Conservation (phyloP, 148 eudicot species). For the Cornus florida region DNA sequence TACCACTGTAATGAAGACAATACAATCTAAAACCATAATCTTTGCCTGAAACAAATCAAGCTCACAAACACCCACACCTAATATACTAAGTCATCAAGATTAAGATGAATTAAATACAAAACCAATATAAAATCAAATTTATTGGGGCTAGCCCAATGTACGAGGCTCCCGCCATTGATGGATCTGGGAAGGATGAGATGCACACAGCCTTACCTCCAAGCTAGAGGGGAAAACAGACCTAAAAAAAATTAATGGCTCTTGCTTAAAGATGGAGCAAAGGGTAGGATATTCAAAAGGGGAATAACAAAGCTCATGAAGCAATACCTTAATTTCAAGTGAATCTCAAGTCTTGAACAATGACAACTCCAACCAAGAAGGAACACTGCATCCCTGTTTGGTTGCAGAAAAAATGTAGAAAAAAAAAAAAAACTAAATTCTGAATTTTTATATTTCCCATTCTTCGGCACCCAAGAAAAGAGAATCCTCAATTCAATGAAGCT, state of each 20-base stretch:
- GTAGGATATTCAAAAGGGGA: background rate
- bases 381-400: background rate
- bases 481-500: background rate
- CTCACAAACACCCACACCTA: background rate
- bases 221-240: background rate
- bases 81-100: background rate
- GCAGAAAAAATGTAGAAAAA: background rate
- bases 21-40: background rate
- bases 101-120: background rate
- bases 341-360: constrained; percentile 15
- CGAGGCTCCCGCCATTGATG: too few relatives aligned
- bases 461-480: background rate
- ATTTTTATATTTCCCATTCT: background rate
- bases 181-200: too few relatives aligned
- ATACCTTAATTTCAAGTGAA: constrained; percentile 19
- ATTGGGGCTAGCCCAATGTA: background rate
- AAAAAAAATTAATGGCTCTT: background rate
- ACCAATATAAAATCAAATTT: background rate
- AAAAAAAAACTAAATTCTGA: constrained; percentile 1
- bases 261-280: constrained; percentile 14
- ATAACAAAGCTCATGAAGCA: constrained; percentile 10
- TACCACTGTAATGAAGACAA: background rate
- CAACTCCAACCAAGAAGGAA: constrained; percentile 9
- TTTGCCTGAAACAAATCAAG: background rate
- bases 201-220: background rate